Evolutionary conservation across 2,329 filamentous ascomycete genomes (phyloP), one percentile per base, ranked within the genome.

Genomic region (Zalaria sp.): DNA sequence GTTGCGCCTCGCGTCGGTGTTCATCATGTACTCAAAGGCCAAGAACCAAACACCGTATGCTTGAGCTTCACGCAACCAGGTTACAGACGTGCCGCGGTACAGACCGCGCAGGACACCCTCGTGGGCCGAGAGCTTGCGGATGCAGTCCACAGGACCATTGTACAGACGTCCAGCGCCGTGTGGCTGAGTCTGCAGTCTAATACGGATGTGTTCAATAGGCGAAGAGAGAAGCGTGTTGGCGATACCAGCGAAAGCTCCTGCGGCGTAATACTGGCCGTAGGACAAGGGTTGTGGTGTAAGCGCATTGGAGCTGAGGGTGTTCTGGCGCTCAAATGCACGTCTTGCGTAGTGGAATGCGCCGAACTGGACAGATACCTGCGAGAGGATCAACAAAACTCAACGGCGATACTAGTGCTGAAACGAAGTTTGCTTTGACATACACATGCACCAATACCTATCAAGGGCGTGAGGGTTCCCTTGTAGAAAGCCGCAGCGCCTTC

Each of bases 41-140:
- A 91, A 68, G 66, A 98, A 98, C 91, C 91, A 98, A 37, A 86
- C 71, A 39, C 91, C 91, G 65, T 98, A 98, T 26, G 89, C 91
- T 62, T 91, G 83, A 2, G 86, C 86, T 72, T 98, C 91, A 53
- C 91, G 81, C 45, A 84, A 67, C 36, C 94, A 62, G 0, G 91
- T 98, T 6, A 96, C 88, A 10, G 75, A 77, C 57, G 85, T 77
- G 43, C 91, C 91, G 49, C 91, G 82, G 71, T 91, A 98, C 18
- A 96, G 65, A 27, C 85, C 89, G 27, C 66, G 65, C 1, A 83
- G 59, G 5, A 88, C 67, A 43, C 82, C 83, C 45, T 79, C 79
- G 43, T 76, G 73, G 1, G 75, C 66, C 18, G 74, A 74, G 9
- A 98, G 74, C 66, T 94, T 89, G 56, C 79, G 77, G 53, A 95